A percentile compares a stretch with the other conserved stretches of the same genome.
These are phyloP conservation scores for Nemania bipapillata DNA, from an alignment of 2,329 filamentous ascomycete species.

Conservation along the genomic window DNA sequence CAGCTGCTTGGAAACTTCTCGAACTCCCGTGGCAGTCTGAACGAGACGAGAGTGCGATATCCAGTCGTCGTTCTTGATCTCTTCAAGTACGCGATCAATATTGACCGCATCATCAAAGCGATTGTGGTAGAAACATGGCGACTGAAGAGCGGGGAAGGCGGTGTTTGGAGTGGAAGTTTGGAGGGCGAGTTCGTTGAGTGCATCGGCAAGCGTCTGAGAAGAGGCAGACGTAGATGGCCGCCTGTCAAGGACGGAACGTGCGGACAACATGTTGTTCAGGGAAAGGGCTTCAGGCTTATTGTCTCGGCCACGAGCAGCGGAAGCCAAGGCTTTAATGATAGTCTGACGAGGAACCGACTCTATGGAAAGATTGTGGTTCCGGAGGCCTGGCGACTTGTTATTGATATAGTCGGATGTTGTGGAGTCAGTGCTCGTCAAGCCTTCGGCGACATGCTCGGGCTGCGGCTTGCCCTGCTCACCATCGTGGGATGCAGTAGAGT, in stretches of 20 bases:
- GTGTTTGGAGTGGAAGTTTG: conserved; percentile 58
- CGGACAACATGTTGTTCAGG: conserved; percentile 68
- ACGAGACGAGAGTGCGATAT: conserved; percentile 94
- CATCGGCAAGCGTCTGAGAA: conserved; percentile 71
- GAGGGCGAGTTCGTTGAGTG: conserved; percentile 65
- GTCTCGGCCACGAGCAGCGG: conserved; percentile 68
- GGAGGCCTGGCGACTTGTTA: conserved; percentile 52
- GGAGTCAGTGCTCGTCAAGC: conserved; percentile 42
- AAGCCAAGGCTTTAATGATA: conserved; percentile 82
- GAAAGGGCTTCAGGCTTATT: conserved; percentile 72
- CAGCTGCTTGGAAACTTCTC: conserved; percentile 94
- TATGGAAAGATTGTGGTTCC: conserved; percentile 66
- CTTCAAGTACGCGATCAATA: conserved; percentile 92
- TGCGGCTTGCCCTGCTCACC: conserved; percentile 40
- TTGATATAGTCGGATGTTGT: conserved; percentile 47
- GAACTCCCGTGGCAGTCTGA: conserved; percentile 92
- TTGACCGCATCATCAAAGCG: conserved; percentile 96
- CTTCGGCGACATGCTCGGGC: conserved; percentile 44
- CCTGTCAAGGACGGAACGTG: conserved; percentile 52
- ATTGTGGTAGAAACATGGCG: conserved; percentile 97
- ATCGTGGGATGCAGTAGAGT: conserved; percentile 40
- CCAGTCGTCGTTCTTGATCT: conserved; percentile 87
- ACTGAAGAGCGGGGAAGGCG: conserved; percentile 77
- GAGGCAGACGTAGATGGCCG: conserved; percentile 58
- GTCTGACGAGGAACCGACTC: conserved; percentile 81